Base-by-base conservation (phyloP, 2,329 filamentous ascomycete genomes). In the Trichoderma oligosporum region DNA sequence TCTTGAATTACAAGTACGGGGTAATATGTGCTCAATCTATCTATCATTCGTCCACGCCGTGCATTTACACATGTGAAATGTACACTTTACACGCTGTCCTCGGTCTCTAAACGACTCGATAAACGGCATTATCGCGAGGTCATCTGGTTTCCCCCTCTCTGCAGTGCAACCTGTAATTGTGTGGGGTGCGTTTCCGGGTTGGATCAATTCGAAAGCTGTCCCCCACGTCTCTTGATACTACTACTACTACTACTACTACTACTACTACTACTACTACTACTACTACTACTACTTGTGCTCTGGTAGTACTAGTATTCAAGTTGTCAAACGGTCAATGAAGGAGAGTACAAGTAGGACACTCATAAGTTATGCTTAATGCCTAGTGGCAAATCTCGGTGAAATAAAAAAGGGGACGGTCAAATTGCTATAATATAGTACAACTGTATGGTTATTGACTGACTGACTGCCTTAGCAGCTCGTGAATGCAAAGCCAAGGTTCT, bases 131-230 rank as follows among this genome's bases (percentile, higher is more conserved):
- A 20, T 46, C 52, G 24, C 52, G 16, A 29, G 52, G 52, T 55
- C 52, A 55, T 55, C 52, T 51, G 55, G 39, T 41, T 44, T 16
- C 29, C 55, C 46, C 55, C 36, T 57, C 55, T 47, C 38, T 57
- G 55, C 46, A 52, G 55, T 57, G 55, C 45, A 51, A 57, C 55
- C 52, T 57, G 47, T 49, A 38, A 49, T 41, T 49, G 27, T 52
- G 55, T 39, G 55, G 55, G 55, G 55, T 57, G 55, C 55, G 46
- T 57, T 33, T 38, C 20, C 3, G 25, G 44, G 46, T 36, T 45
- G 39, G 44, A 36, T 35, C 20, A 45, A 27, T 46, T 20, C 8
- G 7, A 8, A 52, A 12, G 41, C 52, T 36, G 20, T 38, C 29
- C 35, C 52, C 52, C 52, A 42, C 52, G 33, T 44, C 27, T 16